A percentile compares a stretch with the other conserved stretches of the same genome.
Evolutionary conservation across 345 rosid genomes (phyloP).

Genomic region (Iberis pinnata): DNA sequence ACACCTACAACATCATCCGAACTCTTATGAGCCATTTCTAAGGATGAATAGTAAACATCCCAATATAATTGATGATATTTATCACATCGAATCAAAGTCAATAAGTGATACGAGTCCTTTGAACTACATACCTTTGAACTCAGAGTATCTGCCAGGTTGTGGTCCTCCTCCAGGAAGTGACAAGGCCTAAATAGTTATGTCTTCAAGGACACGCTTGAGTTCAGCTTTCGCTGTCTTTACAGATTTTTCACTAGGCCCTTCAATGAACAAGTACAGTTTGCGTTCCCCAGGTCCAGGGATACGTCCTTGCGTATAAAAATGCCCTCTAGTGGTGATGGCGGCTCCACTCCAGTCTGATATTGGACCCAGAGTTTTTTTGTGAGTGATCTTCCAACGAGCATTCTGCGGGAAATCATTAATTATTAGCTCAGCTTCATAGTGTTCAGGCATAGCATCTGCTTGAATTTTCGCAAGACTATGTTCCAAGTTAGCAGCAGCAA

Average conservation of each 20-base stretch:
- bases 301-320: conserved; percentile 50
- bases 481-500: conserved; percentile 48
- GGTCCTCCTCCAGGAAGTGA: conserved; percentile 62
- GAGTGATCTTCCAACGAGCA: conserved; percentile 88
- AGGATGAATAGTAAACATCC: too few species aligned
- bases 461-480: conserved; percentile 72
- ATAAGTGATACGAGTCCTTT: not conserved
- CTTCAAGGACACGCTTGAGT: conserved; percentile 67
- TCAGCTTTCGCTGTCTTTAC: conserved; percentile 75
- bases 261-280: conserved; percentile 74
- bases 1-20: too few species aligned
- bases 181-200: conserved; percentile 54
- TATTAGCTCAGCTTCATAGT: conserved; percentile 75
- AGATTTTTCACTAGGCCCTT: conserved; percentile 69
- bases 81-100: too few species aligned
- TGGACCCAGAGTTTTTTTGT: conserved; percentile 74
- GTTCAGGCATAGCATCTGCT: conserved; percentile 79
- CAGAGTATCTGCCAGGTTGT: conserved; percentile 76
- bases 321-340: conserved; percentile 76
- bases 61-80: too few species aligned
- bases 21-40: too few species aligned
- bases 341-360: conserved; percentile 83
- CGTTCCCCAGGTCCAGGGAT: conserved; percentile 55
- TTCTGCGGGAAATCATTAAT: conserved; percentile 84
- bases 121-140: conserved; percentile 36